Base-by-base conservation (phyloP, 1,284 basidiomycete genomes). In the Volvariella surrecta region DNA sequence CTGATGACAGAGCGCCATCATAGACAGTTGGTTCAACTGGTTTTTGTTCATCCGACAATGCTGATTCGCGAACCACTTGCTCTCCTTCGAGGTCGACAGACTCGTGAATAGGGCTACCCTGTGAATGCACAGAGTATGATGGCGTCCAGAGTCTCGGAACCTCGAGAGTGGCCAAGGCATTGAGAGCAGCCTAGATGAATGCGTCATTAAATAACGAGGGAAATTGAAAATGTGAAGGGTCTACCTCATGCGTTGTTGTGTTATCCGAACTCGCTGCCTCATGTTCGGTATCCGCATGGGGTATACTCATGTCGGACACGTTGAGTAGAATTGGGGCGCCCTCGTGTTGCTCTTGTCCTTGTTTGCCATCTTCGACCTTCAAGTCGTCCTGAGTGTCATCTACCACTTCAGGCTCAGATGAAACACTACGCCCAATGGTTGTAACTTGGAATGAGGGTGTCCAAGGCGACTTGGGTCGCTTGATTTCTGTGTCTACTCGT, bases 401-500 rank as follows among this genome's bases (percentile, higher is more conserved):
- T 9, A 47, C 45, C 18, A 31, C 37, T 16, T 42, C 41, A 6
- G 45, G 44, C 2, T 35, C 34, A 16, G 34, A 15, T 35, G 48
- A 40, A 16, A 42, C 41, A 24, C 49, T 45, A 19, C 49, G 46
- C 19, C 55, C 55, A 42, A 55, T 37, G 22, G 51, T 54, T 21
- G 55, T 54, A 20, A 58, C 55, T 45, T 57, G 52, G 50, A 58
- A 58, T 7, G 57, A 54, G 9, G 53, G 50, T 15, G 51, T 49
- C 52, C 51, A 56, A 13, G 54, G 52, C 6, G 54, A 58, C 32
- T 56, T 59, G 8, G 56, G 54, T 16, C 52, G 48, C 39, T 54
- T 52, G 31, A 48, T 28, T 13, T 47, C 42, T 22, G 45, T 32
- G 17, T 45, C 34, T 15, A 39, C 39, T 35, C 42, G 34, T 4